A percentile compares a stretch with the other conserved stretches of the same genome.
Evolutionary conservation across 108 stramenopile genomes (phyloP).

Genomic region (Cylindrotheca closterium): DNA sequence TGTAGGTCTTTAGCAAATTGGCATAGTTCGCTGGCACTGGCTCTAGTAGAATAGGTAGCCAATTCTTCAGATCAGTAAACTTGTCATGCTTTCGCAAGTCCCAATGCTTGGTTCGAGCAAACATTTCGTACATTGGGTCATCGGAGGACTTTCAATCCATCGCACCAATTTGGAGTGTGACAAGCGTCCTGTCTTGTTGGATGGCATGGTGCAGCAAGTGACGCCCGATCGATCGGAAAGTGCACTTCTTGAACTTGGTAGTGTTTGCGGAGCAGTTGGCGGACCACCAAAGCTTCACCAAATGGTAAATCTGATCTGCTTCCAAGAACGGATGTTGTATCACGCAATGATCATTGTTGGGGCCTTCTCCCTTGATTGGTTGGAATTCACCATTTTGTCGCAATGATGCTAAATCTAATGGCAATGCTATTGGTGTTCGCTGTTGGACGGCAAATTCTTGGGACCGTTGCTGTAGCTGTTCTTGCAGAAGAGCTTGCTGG

Average conservation of each 20-base stretch:
- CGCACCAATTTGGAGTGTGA: background rate
- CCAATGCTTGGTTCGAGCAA: background rate
- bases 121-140: background rate
- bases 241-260: background rate
- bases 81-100: background rate
- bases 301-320: background rate
- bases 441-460: too few species aligned
- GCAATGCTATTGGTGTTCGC: too few species aligned
- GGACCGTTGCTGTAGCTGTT: too few species aligned
- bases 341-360: too few species aligned
- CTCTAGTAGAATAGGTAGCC: slow-evolving; percentile 20
- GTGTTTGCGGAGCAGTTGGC: background rate
- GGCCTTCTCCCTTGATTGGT: too few species aligned
- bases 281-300: background rate
- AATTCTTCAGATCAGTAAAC: slow-evolving; percentile 7
- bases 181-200: background rate
- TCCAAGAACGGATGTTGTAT: background rate
- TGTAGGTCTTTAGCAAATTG: slow-evolving; percentile 7
- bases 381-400: too few species aligned
- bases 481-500: too few species aligned
- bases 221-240: background rate
- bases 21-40: slow-evolving; percentile 17
- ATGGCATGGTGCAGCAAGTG: background rate
- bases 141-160: background rate
- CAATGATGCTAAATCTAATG: too few species aligned